Base-by-base conservation (phyloP, 257 asterid genomes). In the Solanum arcanum region DNA sequence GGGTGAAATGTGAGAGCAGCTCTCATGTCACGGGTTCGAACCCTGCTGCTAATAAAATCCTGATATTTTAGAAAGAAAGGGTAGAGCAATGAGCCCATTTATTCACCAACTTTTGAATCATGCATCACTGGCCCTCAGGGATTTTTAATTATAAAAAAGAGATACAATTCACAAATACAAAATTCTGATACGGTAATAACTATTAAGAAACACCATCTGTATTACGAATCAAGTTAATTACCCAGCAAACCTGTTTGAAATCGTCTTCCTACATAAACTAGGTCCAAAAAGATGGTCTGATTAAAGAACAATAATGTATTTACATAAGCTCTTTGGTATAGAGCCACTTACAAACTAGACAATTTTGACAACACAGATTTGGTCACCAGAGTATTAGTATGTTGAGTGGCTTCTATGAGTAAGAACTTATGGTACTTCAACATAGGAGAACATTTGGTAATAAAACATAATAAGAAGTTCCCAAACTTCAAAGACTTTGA, bases 401-500 rank as follows among this genome's bases (percentile, higher is more conserved):
- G 91, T 89, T 92, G 93, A 69, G 93, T 94, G 87, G 94, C 94
- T 62, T 86, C 92, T 39, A 88, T 87, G 86, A 96, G 88, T 33
- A 72, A 60, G 82, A 86, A 86, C 89, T 91, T 94, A 73, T 94
- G 96, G 49, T 91, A 90, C 91, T 91, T 94, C 93, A 92, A 88
- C 70, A 92, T 81, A 83, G 95, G 91, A 77, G 92, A 91, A 91
- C 94, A 93, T 87, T 90, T 96, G 93, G 81, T 92, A 83, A 94
- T 94, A 35, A 96, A 90, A 91, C 98, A 93, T 37, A 96, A 88
- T 21, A 95, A 6, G 47, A 96, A 94, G 87, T 96, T 94, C 25
- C 94, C 92, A 78, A 94, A 95, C 89, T 93, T 94, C 75, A 94
- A 91, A 78, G 98, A 94, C 84, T 90, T 91, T 1, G 98, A 90